Evolutionary conservation across 805 yeast genomes (phyloP), one percentile per base, ranked within the genome.

Genomic region (Blastobotrys peoriensis): DNA sequence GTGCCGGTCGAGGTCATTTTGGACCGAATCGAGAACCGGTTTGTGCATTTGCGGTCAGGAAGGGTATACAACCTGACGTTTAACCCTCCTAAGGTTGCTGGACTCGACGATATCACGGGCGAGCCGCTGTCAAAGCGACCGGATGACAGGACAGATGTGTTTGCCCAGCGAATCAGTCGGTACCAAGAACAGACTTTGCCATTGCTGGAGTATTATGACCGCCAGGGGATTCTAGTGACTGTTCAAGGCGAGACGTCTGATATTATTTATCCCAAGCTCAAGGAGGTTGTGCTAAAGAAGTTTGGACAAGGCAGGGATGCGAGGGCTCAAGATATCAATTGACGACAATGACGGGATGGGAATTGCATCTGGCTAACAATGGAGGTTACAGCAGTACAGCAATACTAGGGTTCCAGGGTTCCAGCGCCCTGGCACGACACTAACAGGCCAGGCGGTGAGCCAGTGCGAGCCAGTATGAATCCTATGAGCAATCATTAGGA

Each of bases 1-100:
- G 97, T 91, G 4, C 95, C 95, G n/a, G 83, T 83, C 44, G 70
- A 71, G n/a, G 85, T 83, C 4, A 89, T 89, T 21, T 63, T 88
- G 20, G 81, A 81, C 28, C 72, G 98, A 58, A 86, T 91, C 17
- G 84, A 83, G 55, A 83, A 86, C 49, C 67, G 97, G 53, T 87
- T 86, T 81, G 83, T 88, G 34, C 97, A 89, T 63, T 60, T 73
- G 10, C 78, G 85, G 0, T 84, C 95, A 42, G 97, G 97, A 0
- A 69, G 97, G 51, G 82, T 88, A 2, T 89, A 89, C 62, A 91
- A 86, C 61, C 61, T 85, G 51, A 79, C 86, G 44, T 89, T 87
- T 64, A 88, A 85, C 56, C 96, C 97, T 4, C 98, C 98, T 5
- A 82, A 82, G 56, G 74, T 72, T 1, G 78, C 87, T 0, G 94